Base-by-base conservation (phyloP, 2,329 filamentous ascomycete species). In the Metarhizium humberi region DNA sequence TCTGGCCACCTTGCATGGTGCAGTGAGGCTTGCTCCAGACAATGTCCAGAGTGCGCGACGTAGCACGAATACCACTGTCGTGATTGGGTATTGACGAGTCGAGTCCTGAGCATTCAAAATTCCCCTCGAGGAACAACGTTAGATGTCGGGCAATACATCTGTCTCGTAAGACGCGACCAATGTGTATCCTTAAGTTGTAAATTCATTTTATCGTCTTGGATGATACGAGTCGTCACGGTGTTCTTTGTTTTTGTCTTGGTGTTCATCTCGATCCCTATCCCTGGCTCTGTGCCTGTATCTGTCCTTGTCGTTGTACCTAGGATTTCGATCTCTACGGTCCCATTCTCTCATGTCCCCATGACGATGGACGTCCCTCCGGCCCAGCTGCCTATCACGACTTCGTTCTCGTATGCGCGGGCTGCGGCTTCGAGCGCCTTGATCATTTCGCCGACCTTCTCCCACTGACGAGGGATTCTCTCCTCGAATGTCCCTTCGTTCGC, bases 331-430 rank as follows among this genome's bases (percentile, higher is more conserved):
- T 11, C 58, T 56, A 51, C 47, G 50, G 50, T 59, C 51, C 40
- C 45, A 49, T 25, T 57, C 62, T 54, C 65, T 64, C 52, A 64
- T 59, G 50, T 60, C 62, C 6, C 46, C 55, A 30, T 65, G 63
- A 56, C 62, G 58, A 18, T 58, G 52, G 71, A 66, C 59, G 29
- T 62, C 62, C 53, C 60, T 62, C 14, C 63, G 55, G 4, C 56
- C 56, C 54, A 58, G 60, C 62, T 70, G 67, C 63, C 66, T 66
- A 61, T 62, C 70, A 59, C 71, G 73, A 62, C 72, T 76, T 30
- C 71, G 67, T 30, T 62, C 54, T 25, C 51, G 58, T 50, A 6
- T 48, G 13, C 8, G 45, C 20, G 45, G 45, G 25, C 45, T 48
- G 45, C 45, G n/a, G 42, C 50, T 32, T 34, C 48, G 32, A 48